phyloP scores from a whole-genome alignment of 164 flowering plant species.

The Chimonanthus salicifolius region DNA sequence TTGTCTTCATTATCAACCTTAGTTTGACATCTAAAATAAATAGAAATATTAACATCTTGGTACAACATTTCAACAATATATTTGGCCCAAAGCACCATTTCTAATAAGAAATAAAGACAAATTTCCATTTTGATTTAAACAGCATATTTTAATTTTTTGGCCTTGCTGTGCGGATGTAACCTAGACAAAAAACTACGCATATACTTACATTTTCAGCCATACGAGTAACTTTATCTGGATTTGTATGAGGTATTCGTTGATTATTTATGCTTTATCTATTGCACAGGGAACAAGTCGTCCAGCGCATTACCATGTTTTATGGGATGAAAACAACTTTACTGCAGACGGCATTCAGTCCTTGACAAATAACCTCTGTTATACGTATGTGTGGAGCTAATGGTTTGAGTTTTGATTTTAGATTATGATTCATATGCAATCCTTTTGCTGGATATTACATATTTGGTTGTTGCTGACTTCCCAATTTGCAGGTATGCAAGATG shows the following conservation, averaged over 20 bases:
- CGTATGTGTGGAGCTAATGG: conserved; percentile 25
- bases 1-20: too few relatives aligned
- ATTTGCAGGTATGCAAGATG: conserved; percentile 89
- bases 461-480: conserved; percentile 18
- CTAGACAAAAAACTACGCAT: background rate
- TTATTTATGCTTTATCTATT: background rate
- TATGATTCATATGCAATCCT: conserved; percentile 1
- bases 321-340: conserved; percentile 50
- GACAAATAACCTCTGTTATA: conserved; percentile 51
- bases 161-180: background rate
- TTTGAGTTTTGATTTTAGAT: background rate
- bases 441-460: background rate
- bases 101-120: too few relatives aligned
- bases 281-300: conserved; percentile 62
- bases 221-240: background rate
- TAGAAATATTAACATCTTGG: too few relatives aligned
- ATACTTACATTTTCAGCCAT: background rate
- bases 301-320: conserved; percentile 56
- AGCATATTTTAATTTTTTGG: too few relatives aligned
- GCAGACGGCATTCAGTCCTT: conserved; percentile 48
- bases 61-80: too few relatives aligned
- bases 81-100: too few relatives aligned
- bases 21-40: too few relatives aligned
- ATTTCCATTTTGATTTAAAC: too few relatives aligned
- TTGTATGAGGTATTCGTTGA: background rate